Percentiles rank a stretch among this genome's conserved stretches.
phyloP scores from a whole-genome alignment of 345 rosid genomes.

The Aquilaria yunnanensis region DNA sequence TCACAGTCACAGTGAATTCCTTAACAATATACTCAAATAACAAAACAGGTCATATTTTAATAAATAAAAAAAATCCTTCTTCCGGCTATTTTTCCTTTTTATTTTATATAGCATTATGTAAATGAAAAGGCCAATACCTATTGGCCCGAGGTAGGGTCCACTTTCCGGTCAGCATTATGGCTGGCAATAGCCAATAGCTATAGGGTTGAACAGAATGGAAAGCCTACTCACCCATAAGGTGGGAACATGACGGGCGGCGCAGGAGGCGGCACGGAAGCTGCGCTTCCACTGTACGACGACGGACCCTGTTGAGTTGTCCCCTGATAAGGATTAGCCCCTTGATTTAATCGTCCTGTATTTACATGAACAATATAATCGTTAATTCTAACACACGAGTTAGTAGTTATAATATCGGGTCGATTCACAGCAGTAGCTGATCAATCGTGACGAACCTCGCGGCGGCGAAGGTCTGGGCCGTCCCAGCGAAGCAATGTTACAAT shows the following conservation, averaged over 20 bases:
- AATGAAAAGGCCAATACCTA: too few relatives aligned
- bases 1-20: too few relatives aligned
- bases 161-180: slow-evolving; percentile 8
- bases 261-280: slow-evolving; percentile 32
- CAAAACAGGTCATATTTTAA: too few relatives aligned
- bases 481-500: slow-evolving; percentile 85
- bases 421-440: not conserved
- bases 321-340: slow-evolving; percentile 52
- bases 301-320: slow-evolving; percentile 27
- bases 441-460: slow-evolving; percentile 48
- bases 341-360: slow-evolving; percentile 47
- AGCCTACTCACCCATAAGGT: slow-evolving; percentile 47
- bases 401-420: not conserved
- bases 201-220: slow-evolving; percentile 1
- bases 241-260: slow-evolving; percentile 42
- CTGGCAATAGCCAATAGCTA: not conserved
- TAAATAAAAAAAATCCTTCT: too few relatives aligned
- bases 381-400: too few relatives aligned
- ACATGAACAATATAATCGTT: not conserved
- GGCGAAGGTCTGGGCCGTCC: slow-evolving; percentile 87
- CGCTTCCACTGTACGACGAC: slow-evolving; percentile 44
- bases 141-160: slow-evolving; percentile 19
- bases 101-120: too few relatives aligned
- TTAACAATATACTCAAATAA: too few relatives aligned
- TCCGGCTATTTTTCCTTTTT: too few relatives aligned